phyloP scores from a whole-genome alignment of 83 land plant species.

The Thuja plicata region DNA sequence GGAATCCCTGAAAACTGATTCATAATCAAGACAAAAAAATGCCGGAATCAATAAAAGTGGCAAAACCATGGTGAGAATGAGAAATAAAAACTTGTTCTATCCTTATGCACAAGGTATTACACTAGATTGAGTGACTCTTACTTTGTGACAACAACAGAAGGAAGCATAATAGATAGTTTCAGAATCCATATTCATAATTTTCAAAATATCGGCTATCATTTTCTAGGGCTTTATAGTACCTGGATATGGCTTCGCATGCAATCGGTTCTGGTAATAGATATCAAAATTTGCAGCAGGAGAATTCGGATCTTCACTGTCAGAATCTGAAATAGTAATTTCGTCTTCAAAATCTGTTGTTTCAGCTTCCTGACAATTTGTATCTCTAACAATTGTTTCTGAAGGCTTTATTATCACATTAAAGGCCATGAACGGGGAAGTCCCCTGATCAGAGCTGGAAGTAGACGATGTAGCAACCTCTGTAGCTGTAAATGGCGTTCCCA shows the following conservation, averaged over 20 bases:
- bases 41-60: neutral
- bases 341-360: constrained; percentile 16
- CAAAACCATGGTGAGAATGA: neutral
- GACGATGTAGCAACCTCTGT: constrained; percentile 69
- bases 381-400: constrained; percentile 20
- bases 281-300: constrained; percentile 23
- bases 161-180: neutral
- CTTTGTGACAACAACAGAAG: neutral
- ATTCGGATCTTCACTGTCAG: constrained; percentile 28
- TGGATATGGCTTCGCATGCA: constrained; percentile 25
- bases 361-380: neutral
- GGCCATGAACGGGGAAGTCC: constrained; percentile 48
- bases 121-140: neutral
- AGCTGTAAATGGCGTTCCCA: constrained; percentile 45
- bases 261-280: constrained; percentile 17
- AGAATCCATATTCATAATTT: neutral
- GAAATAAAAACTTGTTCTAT: neutral
- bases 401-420: constrained; percentile 28
- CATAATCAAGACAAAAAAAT: neutral
- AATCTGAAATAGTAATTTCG: constrained; percentile 26
- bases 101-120: neutral
- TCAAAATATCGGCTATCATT: neutral
- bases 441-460: constrained; percentile 67
- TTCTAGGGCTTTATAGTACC: neutral
- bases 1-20: neutral